A percentile compares a stretch with the other conserved stretches of the same genome.
Evolutionary conservation across 805 yeast genomes (phyloP).

Genomic region (Candida namnaoensis): DNA sequence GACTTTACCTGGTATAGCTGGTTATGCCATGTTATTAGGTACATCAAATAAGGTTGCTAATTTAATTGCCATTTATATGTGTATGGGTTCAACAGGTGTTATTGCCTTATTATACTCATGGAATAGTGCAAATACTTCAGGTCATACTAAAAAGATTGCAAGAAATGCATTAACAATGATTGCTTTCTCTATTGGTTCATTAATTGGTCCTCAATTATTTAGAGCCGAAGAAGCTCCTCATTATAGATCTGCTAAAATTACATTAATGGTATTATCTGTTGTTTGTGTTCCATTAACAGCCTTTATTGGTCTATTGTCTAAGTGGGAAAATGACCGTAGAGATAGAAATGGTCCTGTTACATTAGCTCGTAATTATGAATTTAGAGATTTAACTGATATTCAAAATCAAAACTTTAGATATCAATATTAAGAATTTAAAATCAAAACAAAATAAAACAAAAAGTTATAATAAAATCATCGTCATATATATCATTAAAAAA

Average conservation of each 20-base stretch:
- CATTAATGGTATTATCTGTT: conserved; percentile 41
- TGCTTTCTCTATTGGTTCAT: conserved; percentile 48
- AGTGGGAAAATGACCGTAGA: conserved; percentile 41
- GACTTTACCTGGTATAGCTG: conserved; percentile 40
- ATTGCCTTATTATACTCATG: conserved; percentile 52
- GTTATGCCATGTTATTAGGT: conserved; percentile 35
- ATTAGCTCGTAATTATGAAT: conserved; percentile 29
- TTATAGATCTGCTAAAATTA: conserved; percentile 50
- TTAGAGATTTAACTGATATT: conserved; percentile 50
- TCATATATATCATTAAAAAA: too few relatives aligned
- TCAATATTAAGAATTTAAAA: conserved; percentile 6
- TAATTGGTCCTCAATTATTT: conserved; percentile 60
- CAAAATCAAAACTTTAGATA: conserved; percentile 53
- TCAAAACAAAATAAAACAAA: too few relatives aligned
- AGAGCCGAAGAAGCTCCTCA: conserved; percentile 40
- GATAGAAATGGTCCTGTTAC: conserved; percentile 27
- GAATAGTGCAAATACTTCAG: conserved; percentile 56
- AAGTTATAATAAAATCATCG: too few relatives aligned
- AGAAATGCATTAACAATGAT: conserved; percentile 49
- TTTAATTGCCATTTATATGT: conserved; percentile 38
- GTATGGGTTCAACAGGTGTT: conserved; percentile 47
- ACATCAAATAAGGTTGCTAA: conserved; percentile 34
- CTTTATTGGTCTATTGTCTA: conserved; percentile 32
- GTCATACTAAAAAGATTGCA: conserved; percentile 47
- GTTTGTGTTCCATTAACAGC: conserved; percentile 34